Conservation (phyloP, 345 rosid species). For the Brassica juncea region DNA sequence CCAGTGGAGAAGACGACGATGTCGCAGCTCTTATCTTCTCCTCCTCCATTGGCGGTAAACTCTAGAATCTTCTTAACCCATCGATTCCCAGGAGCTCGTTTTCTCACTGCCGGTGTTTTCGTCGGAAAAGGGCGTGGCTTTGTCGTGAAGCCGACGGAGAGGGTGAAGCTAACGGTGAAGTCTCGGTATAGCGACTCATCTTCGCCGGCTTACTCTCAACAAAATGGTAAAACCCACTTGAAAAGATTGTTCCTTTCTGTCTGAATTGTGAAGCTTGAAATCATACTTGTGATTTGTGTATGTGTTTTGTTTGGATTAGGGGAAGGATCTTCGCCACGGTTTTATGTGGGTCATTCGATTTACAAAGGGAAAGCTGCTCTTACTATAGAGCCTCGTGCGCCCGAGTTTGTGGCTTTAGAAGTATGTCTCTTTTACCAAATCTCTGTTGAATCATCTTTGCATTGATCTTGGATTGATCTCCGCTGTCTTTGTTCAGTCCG, state of each 20-base stretch:
- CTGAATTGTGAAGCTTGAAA: neutral
- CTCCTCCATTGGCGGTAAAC: slow-evolving; percentile 29
- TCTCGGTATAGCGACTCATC: slow-evolving; percentile 49
- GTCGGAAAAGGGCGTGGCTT: slow-evolving; percentile 19
- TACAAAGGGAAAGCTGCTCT: slow-evolving; percentile 98
- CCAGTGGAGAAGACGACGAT: slow-evolving; percentile 28
- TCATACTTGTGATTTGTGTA: neutral
- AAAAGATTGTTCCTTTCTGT: neutral
- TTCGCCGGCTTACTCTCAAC: slow-evolving; percentile 26
- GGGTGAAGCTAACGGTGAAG: slow-evolving; percentile 46
- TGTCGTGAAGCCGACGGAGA: slow-evolving; percentile 29
- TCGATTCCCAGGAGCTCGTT: slow-evolving; percentile 3
- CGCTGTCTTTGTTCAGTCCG: slow-evolving; percentile 54
- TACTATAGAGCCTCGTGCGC: slow-evolving; percentile 76
- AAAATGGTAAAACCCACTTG: slow-evolving; percentile 33
- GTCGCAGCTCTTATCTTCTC: slow-evolving; percentile 43
- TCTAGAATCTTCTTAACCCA: slow-evolving; percentile 46
- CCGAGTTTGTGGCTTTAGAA: slow-evolving; percentile 73
- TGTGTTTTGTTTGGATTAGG: slow-evolving; percentile 32
- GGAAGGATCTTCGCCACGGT: slow-evolving; percentile 53
- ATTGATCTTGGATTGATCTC: slow-evolving; percentile 13
- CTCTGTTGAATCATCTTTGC: neutral
- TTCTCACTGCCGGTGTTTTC: slow-evolving; percentile 15
- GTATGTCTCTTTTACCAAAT: slow-evolving; percentile 38
- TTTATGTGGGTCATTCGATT: slow-evolving; percentile 77